Evolutionary conservation across 2,329 filamentous ascomycete genomes (phyloP).

Genomic region (Alternaria atra): DNA sequence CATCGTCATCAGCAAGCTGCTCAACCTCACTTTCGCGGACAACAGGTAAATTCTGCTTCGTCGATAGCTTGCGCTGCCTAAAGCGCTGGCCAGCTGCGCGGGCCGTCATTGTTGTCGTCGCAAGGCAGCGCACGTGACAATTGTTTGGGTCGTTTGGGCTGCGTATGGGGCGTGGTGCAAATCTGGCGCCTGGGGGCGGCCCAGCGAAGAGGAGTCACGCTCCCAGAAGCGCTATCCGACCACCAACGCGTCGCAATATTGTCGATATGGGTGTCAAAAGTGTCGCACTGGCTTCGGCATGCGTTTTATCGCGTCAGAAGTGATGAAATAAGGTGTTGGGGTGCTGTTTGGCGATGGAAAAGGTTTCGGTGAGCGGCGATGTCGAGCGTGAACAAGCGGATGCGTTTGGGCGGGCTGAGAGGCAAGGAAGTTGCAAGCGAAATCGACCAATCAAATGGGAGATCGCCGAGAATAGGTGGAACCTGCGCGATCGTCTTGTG

Average conservation of each 20-base stretch:
- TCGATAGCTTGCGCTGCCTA: constrained; percentile 88
- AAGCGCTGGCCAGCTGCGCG: constrained; percentile 65
- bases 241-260: constrained; percentile 41
- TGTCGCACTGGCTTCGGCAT: constrained; percentile 34
- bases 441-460: constrained; percentile 10
- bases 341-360: constrained; percentile 30
- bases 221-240: constrained; percentile 31
- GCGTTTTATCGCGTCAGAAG: constrained; percentile 30
- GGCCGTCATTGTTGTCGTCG: constrained; percentile 45
- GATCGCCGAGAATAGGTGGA: constrained; percentile 9
- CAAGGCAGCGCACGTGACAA: constrained; percentile 43
- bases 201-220: constrained; percentile 26
- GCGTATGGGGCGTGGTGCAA: constrained; percentile 22
- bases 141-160: constrained; percentile 15
- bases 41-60: constrained; percentile 86
- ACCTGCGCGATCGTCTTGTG: constrained; percentile 5
- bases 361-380: constrained; percentile 20
- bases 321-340: constrained; percentile 29
- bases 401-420: constrained; percentile 16
- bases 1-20: constrained; percentile 81
- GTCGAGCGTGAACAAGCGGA: constrained; percentile 20
- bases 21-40: constrained; percentile 92
- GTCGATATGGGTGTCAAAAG: constrained; percentile 42
- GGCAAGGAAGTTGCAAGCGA: constrained; percentile 17
- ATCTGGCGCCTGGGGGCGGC: constrained; percentile 31